Conservation (phyloP, 768 basidiomycete genomes). For the Paxillus involutus region DNA sequence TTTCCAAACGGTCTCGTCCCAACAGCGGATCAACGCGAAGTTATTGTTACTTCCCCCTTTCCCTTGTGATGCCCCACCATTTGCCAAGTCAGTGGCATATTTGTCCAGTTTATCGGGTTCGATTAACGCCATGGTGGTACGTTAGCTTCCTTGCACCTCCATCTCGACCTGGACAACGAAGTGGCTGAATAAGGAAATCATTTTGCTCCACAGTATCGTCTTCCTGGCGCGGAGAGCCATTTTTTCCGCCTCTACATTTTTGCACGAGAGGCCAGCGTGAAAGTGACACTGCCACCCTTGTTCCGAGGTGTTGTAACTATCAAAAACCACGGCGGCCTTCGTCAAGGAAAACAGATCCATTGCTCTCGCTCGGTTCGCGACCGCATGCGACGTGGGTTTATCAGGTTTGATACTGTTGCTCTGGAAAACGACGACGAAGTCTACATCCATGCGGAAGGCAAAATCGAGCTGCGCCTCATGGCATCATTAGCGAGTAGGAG, state of each 20-base stretch:
- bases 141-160: slow-evolving; percentile 7
- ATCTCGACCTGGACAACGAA: slow-evolving; percentile 1
- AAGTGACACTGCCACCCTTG: slow-evolving; percentile 24
- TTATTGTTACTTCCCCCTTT: slow-evolving; percentile 26
- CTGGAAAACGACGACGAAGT: slow-evolving; percentile 30
- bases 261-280: slow-evolving; percentile 28
- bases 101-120: slow-evolving; percentile 28
- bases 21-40: slow-evolving; percentile 26
- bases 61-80: slow-evolving; percentile 25
- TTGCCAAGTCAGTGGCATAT: slow-evolving; percentile 35
- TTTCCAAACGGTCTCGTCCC: slow-evolving; percentile 21
- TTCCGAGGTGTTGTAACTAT: slow-evolving; percentile 30
- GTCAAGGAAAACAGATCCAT: slow-evolving; percentile 9
- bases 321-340: slow-evolving; percentile 11
- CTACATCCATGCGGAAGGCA: slow-evolving; percentile 28
- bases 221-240: slow-evolving; percentile 25
- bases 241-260: slow-evolving; percentile 31
- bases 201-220: slow-evolving; percentile 19
- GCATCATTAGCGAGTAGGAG: slow-evolving; percentile 7
- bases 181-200: slow-evolving; percentile 1
- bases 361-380: slow-evolving; percentile 27
- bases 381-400: slow-evolving; percentile 21
- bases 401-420: slow-evolving; percentile 15
- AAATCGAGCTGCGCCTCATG: slow-evolving; percentile 20
- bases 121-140: slow-evolving; percentile 25